These are phyloP conservation scores for Geotrichum bryndzae DNA, from an alignment of 1,139 yeast species.

Conservation along the genomic window DNA sequence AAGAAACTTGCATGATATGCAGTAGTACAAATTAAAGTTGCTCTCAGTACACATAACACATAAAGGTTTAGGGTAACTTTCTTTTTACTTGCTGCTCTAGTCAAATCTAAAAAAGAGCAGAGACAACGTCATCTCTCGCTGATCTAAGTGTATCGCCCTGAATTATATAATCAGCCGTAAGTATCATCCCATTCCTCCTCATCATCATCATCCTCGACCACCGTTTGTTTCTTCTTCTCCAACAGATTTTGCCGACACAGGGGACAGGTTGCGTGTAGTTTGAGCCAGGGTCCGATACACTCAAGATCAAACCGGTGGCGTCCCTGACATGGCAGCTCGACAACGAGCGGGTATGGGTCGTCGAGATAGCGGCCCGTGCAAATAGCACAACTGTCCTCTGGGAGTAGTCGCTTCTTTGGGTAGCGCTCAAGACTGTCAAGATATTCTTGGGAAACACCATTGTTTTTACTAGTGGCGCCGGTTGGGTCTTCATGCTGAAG, in stretches of 20 bases:
- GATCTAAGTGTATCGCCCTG: neutral
- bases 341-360: constrained; percentile 76
- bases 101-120: neutral
- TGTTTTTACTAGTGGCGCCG: constrained; percentile 16
- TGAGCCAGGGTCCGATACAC: constrained; percentile 87
- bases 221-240: constrained; percentile 43
- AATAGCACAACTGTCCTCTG: constrained; percentile 70
- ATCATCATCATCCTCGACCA: constrained; percentile 50
- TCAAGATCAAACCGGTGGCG: constrained; percentile 80
- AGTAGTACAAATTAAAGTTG: neutral
- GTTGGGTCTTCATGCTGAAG: neutral
- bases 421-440: constrained; percentile 75
- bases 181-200: constrained; percentile 74
- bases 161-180: constrained; percentile 28
- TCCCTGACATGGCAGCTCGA: constrained; percentile 65
- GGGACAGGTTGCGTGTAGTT: constrained; percentile 77
- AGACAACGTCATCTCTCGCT: neutral
- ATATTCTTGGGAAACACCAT: constrained; percentile 64
- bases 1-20: neutral
- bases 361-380: constrained; percentile 69
- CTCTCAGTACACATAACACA: neutral
- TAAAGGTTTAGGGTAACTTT: neutral
- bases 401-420: constrained; percentile 43
- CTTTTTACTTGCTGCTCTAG: neutral
- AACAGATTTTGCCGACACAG: constrained; percentile 71